These are phyloP conservation scores for Psilocybe sp. DNA, from an alignment of 768 basidiomycete genomes.

Conservation along the genomic window DNA sequence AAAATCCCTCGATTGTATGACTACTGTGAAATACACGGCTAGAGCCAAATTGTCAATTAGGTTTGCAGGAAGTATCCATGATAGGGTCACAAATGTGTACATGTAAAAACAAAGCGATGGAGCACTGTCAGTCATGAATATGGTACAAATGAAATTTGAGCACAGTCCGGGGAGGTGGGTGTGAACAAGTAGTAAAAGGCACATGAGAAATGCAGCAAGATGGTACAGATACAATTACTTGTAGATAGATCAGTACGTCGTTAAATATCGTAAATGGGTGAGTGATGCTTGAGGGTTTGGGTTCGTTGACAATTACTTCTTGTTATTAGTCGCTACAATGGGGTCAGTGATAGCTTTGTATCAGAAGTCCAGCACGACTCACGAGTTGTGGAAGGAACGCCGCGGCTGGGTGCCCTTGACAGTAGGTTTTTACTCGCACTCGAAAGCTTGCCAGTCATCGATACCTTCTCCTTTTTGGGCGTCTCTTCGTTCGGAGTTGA, in stretches of 20 bases:
- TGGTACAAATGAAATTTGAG: neutral
- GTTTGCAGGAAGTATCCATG: too few relatives aligned
- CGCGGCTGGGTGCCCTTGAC: constrained; percentile 13
- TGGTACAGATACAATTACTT: neutral
- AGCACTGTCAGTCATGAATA: neutral
- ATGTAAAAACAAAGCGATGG: neutral
- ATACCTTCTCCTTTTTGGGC: constrained; percentile 14
- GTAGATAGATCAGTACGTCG: neutral
- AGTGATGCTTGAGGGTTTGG: too few relatives aligned
- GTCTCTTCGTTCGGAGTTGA: constrained; percentile 8
- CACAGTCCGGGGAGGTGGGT: neutral
- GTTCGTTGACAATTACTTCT: too few relatives aligned
- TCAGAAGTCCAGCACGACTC: neutral
- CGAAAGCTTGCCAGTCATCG: constrained; percentile 17
- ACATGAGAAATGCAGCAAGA: neutral
- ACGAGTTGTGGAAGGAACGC: constrained; percentile 4
- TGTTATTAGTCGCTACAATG: too few relatives aligned
- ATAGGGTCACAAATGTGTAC: neutral
- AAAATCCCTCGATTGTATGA: neutral
- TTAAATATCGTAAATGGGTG: too few relatives aligned
- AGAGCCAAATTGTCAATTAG: too few relatives aligned
- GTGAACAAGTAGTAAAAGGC: neutral
- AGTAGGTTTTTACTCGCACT: constrained; percentile 16
- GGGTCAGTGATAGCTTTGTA: neutral
- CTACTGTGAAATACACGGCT: neutral